These are phyloP conservation scores for Penicillium janthinellum DNA, from an alignment of 2,329 filamentous ascomycete genomes.

Conservation along the genomic window DNA sequence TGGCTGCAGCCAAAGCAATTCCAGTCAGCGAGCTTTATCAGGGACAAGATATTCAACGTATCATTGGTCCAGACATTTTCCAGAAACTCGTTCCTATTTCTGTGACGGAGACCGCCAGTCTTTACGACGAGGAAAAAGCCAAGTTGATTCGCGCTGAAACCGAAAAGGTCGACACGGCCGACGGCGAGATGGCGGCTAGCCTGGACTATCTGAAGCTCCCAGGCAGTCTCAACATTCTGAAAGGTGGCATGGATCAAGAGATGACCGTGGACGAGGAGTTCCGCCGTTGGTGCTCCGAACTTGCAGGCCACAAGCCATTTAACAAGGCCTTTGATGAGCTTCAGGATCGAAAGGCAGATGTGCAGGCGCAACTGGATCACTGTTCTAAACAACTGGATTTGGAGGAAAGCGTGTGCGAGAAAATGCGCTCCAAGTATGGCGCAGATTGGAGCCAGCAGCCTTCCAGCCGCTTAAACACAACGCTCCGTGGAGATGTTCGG, in stretches of 20 bases:
- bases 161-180: slow-evolving; percentile 87
- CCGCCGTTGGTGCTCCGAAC: slow-evolving; percentile 87
- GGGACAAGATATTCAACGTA: slow-evolving; percentile 93
- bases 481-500: slow-evolving; percentile 80
- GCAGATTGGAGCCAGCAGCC: slow-evolving; percentile 96
- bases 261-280: slow-evolving; percentile 89
- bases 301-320: slow-evolving; percentile 82
- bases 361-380: slow-evolving; percentile 71
- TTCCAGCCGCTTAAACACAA: slow-evolving; percentile 84
- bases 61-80: slow-evolving; percentile 96
- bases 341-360: slow-evolving; percentile 73
- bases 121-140: slow-evolving; percentile 98
- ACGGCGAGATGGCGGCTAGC: slow-evolving; percentile 93
- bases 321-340: slow-evolving; percentile 76
- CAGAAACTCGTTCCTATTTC: slow-evolving; percentile 94
- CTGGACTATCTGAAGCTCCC: slow-evolving; percentile 91
- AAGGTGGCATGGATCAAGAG: slow-evolving; percentile 89
- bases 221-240: slow-evolving; percentile 83
- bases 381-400: slow-evolving; percentile 89
- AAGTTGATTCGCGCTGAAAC: slow-evolving; percentile 92
- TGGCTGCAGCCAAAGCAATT: slow-evolving; percentile 94
- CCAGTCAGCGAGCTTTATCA: slow-evolving; percentile 96
- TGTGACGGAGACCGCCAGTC: slow-evolving; percentile 92
- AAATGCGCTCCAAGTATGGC: slow-evolving; percentile 98
- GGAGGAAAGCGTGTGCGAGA: slow-evolving; percentile 97